A percentile compares a stretch with the other conserved stretches of the same genome.
These are phyloP conservation scores for Nicotiana benthamiana DNA, from an alignment of 257 asterid genomes.

Conservation along the genomic window DNA sequence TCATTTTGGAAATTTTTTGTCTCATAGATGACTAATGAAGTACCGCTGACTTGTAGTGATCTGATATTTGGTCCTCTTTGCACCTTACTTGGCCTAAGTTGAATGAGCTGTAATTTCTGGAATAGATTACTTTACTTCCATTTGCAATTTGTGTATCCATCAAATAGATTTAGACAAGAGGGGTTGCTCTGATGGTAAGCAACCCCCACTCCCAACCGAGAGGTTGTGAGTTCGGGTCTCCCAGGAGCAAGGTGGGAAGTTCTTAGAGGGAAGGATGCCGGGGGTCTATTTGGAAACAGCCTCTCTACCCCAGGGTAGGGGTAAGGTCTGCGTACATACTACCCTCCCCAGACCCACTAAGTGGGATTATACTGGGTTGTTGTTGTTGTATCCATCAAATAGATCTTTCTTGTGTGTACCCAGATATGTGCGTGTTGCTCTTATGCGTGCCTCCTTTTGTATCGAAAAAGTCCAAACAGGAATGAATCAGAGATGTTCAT, in stretches of 20 bases:
- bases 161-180: too few species aligned
- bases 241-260: too few species aligned
- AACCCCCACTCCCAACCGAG: too few species aligned
- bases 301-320: too few species aligned
- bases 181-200: too few species aligned
- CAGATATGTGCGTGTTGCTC: neutral
- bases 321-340: too few species aligned
- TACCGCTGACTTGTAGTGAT: neutral
- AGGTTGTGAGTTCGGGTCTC: too few species aligned
- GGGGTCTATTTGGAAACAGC: too few species aligned
- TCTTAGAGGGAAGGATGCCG: too few species aligned
- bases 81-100: neutral
- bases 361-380: too few species aligned
- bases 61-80: neutral
- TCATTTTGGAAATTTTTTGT: neutral
- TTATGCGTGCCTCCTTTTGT: neutral
- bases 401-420: neutral
- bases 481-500: neutral
- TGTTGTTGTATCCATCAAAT: neutral
- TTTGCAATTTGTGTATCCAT: neutral
- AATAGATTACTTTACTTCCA: neutral
- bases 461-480: neutral
- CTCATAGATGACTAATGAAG: neutral
- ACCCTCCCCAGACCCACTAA: too few species aligned
- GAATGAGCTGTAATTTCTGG: neutral